Conservation (phyloP, 371 early-diverging fungal genomes). For the Mucor racemosus region DNA sequence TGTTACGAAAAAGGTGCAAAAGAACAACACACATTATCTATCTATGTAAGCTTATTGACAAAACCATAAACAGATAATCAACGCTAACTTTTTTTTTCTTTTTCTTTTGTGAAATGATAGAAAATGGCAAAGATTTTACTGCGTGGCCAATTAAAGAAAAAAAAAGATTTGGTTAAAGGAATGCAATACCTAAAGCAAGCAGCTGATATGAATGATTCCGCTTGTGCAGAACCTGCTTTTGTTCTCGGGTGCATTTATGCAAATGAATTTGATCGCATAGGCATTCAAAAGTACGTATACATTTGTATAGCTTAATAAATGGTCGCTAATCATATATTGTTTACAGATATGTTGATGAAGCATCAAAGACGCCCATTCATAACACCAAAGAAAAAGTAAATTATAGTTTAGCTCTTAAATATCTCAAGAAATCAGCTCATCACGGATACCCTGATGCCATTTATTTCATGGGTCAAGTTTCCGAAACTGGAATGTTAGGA, state of each 20-base stretch:
- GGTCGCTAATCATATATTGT: no score
- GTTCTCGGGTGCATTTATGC: constrained; percentile 43
- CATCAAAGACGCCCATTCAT: constrained; percentile 17
- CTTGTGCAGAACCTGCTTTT: constrained; percentile 43
- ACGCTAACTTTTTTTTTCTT: no score
- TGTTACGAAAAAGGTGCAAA: constrained; percentile 79
- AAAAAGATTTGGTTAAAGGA: constrained; percentile 31
- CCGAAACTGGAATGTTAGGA: constrained; percentile 37
- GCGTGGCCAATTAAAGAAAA: constrained; percentile 34
- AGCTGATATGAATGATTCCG: constrained; percentile 31
- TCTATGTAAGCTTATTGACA: constrained; percentile 62
- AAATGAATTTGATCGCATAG: constrained; percentile 37
- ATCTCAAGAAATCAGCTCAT: constrained; percentile 37
- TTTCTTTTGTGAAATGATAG: constrained; percentile 25
- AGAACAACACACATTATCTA: constrained; percentile 68
- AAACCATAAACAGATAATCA: not conserved
- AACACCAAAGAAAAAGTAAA: constrained; percentile 10
- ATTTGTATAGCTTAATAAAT: not conserved
- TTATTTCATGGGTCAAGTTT: constrained; percentile 27
- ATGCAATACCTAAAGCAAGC: constrained; percentile 39
- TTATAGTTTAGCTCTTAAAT: constrained; percentile 28
- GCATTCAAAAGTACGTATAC: constrained; percentile 24
- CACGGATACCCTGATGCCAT: constrained; percentile 32
- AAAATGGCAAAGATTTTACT: constrained; percentile 45
- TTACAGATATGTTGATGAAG: not conserved